A percentile compares a stretch with the other conserved stretches of the same genome.
phyloP scores from a whole-genome alignment of 2,329 filamentous ascomycete species.

The Neofusicoccum umdonicola region DNA sequence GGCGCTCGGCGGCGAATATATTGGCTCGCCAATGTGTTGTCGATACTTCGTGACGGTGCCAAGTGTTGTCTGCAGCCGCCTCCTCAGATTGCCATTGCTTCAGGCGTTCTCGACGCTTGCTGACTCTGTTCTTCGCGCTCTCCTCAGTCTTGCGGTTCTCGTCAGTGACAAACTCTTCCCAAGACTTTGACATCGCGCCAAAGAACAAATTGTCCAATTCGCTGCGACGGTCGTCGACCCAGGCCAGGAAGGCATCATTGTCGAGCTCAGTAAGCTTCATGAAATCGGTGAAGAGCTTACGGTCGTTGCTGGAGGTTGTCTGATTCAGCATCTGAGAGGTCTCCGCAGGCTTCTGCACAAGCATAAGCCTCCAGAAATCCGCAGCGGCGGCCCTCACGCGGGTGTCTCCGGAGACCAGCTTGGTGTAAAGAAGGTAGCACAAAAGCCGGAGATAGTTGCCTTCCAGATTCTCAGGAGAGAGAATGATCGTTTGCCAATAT shows the following conservation, averaged over 20 bases:
- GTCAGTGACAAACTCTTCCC: conserved; percentile 80
- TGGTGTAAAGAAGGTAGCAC: conserved; percentile 90
- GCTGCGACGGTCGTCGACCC: conserved; percentile 79
- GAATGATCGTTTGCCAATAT: conserved; percentile 92
- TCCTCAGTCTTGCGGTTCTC: conserved; percentile 82
- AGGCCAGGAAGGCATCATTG: conserved; percentile 80
- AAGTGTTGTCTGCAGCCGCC: conserved; percentile 65
- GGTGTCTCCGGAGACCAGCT: conserved; percentile 69
- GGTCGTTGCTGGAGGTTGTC: conserved; percentile 67
- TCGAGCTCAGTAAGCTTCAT: conserved; percentile 83
- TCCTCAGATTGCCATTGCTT: conserved; percentile 75
- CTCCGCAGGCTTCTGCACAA: conserved; percentile 89
- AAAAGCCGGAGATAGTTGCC: conserved; percentile 80
- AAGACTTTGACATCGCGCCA: conserved; percentile 73
- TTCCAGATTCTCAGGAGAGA: conserved; percentile 74
- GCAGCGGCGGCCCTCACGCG: conserved; percentile 73
- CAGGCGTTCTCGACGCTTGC: conserved; percentile 77
- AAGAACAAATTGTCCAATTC: conserved; percentile 82
- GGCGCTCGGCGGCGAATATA: conserved; percentile 86
- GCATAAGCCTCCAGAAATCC: conserved; percentile 83
- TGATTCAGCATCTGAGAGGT: conserved; percentile 71
- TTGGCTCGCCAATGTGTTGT: conserved; percentile 93
- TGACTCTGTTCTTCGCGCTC: conserved; percentile 65
- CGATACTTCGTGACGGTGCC: conserved; percentile 79
- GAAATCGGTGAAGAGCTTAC: conserved; percentile 71